phyloP scores from a whole-genome alignment of 2,329 filamentous ascomycete genomes.

The Clonostachys rosea region DNA sequence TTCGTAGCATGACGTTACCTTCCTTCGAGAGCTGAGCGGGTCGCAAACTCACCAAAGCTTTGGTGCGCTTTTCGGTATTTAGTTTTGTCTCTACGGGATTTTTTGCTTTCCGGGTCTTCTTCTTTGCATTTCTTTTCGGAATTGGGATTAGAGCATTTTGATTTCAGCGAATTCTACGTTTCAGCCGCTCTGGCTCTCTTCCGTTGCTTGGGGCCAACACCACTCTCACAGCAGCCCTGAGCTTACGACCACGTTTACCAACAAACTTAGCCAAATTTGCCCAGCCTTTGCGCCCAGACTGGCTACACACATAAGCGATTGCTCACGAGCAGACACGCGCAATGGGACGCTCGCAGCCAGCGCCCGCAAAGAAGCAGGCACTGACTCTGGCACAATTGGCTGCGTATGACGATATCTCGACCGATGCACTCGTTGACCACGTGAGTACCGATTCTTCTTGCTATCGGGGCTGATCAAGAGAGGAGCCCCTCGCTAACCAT shows the following conservation, averaged over 20 bases:
- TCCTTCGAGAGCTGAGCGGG: background rate
- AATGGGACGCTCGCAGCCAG: too few species aligned
- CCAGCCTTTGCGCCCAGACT: constrained; percentile 17
- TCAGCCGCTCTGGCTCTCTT: too few species aligned
- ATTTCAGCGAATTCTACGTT: too few species aligned
- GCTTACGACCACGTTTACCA: background rate
- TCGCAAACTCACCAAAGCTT: too few species aligned
- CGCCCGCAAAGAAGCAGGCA: constrained; percentile 43
- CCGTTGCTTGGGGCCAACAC: too few species aligned
- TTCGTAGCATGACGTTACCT: background rate
- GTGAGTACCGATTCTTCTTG: constrained; percentile 50
- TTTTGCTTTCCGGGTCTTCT: constrained; percentile 5
- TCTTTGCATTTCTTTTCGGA: too few species aligned
- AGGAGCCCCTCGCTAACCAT: constrained; percentile 6
- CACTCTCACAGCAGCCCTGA: too few species aligned
- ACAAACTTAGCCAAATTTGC: background rate
- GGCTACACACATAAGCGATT: too few species aligned
- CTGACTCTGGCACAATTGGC: constrained; percentile 85
- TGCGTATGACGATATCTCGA: constrained; percentile 92
- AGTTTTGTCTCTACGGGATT: constrained; percentile 2
- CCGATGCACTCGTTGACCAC: constrained; percentile 91
- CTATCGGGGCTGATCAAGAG: too few species aligned
- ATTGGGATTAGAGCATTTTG: too few species aligned
- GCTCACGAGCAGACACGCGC: too few species aligned
- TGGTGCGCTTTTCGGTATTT: background rate